These are phyloP conservation scores for Epichloe aotearoae DNA, from an alignment of 2,329 filamentous ascomycete genomes.

Conservation along the genomic window DNA sequence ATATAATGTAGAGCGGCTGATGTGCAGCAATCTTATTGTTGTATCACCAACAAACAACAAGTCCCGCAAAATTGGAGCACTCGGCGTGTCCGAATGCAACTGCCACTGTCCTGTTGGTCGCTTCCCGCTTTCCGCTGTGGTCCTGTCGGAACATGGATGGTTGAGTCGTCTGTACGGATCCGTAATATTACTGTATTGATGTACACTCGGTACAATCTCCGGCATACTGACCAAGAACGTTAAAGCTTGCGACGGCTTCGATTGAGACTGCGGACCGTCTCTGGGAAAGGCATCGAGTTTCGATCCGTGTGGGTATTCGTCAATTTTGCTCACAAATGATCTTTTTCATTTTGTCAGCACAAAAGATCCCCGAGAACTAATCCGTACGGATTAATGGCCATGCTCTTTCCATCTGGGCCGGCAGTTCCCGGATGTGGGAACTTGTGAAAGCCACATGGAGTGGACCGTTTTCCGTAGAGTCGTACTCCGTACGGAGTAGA, in stretches of 20 bases:
- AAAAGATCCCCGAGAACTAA: conserved; percentile 10
- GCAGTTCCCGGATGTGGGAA: conserved; percentile 4
- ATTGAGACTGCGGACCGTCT: too few species aligned
- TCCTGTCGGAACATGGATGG: not conserved
- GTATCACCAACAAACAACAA: too few species aligned
- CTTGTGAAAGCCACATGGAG: not conserved
- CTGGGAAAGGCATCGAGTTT: too few species aligned
- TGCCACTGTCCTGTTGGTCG: not conserved
- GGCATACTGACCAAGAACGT: too few species aligned
- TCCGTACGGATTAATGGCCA: not conserved
- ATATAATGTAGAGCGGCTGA: too few species aligned
- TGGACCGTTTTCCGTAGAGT: not conserved
- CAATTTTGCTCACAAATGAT: not conserved
- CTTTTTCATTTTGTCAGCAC: not conserved
- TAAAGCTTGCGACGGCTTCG: too few species aligned
- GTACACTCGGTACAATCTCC: too few species aligned
- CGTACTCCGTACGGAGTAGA: not conserved
- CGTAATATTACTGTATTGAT: too few species aligned
- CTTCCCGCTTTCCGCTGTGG: not conserved
- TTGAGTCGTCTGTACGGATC: not conserved
- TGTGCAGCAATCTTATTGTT: too few species aligned
- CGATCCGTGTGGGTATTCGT: not conserved
- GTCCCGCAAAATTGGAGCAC: not conserved
- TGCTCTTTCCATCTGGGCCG: not conserved
- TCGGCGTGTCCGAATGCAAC: not conserved